These are phyloP conservation scores for Pistacia atlantica DNA, from an alignment of 345 rosid genomes.

Conservation along the genomic window DNA sequence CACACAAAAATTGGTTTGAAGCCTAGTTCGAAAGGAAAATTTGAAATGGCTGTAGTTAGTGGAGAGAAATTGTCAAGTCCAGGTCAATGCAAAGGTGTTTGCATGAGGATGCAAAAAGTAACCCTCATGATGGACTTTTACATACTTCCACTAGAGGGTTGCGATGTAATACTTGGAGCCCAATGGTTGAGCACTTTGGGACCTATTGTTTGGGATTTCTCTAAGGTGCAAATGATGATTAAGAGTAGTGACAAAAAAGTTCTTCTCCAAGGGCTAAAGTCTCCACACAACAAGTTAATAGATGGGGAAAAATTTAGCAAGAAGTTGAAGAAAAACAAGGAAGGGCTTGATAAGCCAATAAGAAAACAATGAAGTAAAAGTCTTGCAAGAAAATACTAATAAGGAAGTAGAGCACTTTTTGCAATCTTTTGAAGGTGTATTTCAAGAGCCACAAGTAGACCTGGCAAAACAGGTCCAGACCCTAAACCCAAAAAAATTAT, in stretches of 20 bases:
- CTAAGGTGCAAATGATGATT: not conserved
- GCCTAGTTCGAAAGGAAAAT: not conserved
- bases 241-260: not conserved
- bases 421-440: not conserved
- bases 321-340: not conserved
- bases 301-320: not conserved
- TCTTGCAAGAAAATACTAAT: not conserved
- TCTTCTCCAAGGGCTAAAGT: not conserved
- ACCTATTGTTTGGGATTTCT: slow-evolving; percentile 10
- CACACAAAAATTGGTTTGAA: not conserved
- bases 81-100: not conserved
- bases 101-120: not conserved
- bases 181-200: slow-evolving; percentile 6
- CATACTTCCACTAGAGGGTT: not conserved
- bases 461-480: no score
- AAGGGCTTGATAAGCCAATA: not conserved
- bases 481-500: no score
- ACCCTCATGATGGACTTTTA: not conserved
- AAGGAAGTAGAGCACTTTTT: not conserved
- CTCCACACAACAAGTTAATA: not conserved
- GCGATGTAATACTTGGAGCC: not conserved
- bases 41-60: not conserved
- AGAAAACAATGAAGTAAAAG: not conserved
- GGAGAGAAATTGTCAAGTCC: not conserved
- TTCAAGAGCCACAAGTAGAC: not conserved